Conservation (phyloP, 495 filamentous ascomycete species). For the Penicillium soppii region DNA sequence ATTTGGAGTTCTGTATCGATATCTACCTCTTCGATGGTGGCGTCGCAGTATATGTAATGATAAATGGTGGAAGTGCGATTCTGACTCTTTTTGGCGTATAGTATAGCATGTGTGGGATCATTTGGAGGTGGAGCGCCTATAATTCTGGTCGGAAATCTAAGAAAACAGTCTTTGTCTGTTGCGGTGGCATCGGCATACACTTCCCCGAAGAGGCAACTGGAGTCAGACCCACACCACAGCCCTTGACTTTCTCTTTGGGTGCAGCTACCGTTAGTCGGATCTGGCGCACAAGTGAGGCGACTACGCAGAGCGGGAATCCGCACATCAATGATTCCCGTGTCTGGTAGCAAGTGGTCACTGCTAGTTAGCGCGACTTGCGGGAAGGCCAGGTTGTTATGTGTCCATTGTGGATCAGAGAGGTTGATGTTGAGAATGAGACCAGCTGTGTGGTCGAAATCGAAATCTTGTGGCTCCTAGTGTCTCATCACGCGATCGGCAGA, state of each 20-base stretch:
- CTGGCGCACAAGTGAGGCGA: background rate
- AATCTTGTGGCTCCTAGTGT: background rate
- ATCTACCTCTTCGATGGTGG: no score
- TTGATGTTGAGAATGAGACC: conserved; percentile 7
- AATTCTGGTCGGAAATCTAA: no score
- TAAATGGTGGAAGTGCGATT: no score
- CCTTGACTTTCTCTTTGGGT: no score
- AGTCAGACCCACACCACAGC: background rate
- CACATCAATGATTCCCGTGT: background rate
- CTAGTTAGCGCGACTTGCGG: background rate
- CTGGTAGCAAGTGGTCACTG: background rate
- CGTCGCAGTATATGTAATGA: no score
- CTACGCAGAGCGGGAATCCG: background rate
- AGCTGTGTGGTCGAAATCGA: background rate
- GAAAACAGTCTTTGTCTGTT: background rate
- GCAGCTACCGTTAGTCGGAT: background rate
- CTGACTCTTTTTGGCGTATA: background rate
- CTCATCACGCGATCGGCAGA: background rate
- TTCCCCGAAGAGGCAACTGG: background rate
- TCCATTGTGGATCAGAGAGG: conserved; percentile 18
- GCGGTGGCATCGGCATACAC: background rate
- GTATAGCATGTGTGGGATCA: background rate
- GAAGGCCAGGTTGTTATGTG: conserved; percentile 15
- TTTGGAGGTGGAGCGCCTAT: no score
- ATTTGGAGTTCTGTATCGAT: no score